Evolutionary conservation across 2,329 filamentous ascomycete species (phyloP).

Genomic region (Onygenales sp.): DNA sequence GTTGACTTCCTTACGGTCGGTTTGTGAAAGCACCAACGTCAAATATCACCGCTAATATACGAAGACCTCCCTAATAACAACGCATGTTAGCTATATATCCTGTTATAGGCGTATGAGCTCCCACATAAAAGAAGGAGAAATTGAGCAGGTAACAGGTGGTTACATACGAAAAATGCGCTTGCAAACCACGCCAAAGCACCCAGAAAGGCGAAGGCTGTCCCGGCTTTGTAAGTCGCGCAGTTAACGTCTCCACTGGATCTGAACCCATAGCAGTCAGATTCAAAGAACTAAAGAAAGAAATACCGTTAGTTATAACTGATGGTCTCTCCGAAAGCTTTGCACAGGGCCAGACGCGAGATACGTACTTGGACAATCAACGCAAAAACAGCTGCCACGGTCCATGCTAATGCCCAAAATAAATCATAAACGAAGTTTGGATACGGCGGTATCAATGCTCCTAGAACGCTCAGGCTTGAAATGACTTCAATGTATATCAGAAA

Average conservation of each 20-base stretch:
- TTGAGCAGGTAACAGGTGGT: background rate
- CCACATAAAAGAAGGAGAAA: background rate
- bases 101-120: background rate
- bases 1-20: background rate
- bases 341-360: background rate
- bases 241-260: background rate
- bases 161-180: conserved; percentile 3
- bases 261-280: conserved; percentile 3
- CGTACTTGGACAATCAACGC: background rate
- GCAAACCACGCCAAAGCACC: background rate
- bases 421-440: conserved; percentile 4
- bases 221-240: background rate
- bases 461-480: background rate
- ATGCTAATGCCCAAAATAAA: conserved; percentile 1
- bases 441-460: conserved; percentile 1
- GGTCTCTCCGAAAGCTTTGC: too few relatives aligned
- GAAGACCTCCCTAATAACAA: background rate
- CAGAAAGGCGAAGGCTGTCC: conserved; percentile 1
- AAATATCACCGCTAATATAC: background rate
- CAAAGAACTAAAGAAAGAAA: background rate
- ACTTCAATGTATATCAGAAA: conserved; percentile 4
- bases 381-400: background rate
- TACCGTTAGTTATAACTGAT: background rate
- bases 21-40: background rate
- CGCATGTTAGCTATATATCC: background rate